Evolutionary conservation across 2,329 filamentous ascomycete species (phyloP).

Genomic region (Fusarium sp.): DNA sequence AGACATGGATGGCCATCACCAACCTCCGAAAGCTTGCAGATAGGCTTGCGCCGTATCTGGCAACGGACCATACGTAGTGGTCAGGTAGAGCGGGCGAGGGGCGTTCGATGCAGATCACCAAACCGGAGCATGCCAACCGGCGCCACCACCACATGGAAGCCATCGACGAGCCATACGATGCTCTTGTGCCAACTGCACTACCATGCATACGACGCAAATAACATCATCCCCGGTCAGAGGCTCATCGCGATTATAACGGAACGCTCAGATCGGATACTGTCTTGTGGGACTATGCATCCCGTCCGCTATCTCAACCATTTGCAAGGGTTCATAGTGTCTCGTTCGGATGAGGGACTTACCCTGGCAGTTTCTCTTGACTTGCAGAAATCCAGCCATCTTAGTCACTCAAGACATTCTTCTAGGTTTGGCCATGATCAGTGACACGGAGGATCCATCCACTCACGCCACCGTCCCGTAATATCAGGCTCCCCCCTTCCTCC

Average conservation of each 20-base stretch:
- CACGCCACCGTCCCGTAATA: too few relatives aligned
- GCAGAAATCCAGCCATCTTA: too few relatives aligned
- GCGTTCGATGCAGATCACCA: neutral
- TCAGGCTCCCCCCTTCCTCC: too few relatives aligned
- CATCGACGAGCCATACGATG: neutral
- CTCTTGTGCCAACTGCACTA: neutral
- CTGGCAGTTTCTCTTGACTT: neutral
- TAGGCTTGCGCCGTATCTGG: too few relatives aligned
- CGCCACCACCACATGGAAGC: neutral
- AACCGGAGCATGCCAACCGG: neutral
- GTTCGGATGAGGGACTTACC: neutral
- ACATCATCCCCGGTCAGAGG: neutral
- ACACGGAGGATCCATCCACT: too few relatives aligned
- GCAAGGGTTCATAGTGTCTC: neutral
- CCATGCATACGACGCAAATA: neutral
- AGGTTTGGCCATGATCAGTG: too few relatives aligned
- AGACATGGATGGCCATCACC: neutral
- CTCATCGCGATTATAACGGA: neutral
- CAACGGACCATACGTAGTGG: too few relatives aligned
- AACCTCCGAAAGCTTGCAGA: constrained; percentile 4
- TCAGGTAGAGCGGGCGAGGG: neutral
- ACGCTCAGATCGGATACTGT: neutral
- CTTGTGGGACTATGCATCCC: neutral
- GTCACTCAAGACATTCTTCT: too few relatives aligned
- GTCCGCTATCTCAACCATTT: neutral